Percentiles rank a stretch among this genome's conserved stretches.
Conservation (phyloP, 2,329 filamentous ascomycete species). For the Coleophoma crateriformis region DNA sequence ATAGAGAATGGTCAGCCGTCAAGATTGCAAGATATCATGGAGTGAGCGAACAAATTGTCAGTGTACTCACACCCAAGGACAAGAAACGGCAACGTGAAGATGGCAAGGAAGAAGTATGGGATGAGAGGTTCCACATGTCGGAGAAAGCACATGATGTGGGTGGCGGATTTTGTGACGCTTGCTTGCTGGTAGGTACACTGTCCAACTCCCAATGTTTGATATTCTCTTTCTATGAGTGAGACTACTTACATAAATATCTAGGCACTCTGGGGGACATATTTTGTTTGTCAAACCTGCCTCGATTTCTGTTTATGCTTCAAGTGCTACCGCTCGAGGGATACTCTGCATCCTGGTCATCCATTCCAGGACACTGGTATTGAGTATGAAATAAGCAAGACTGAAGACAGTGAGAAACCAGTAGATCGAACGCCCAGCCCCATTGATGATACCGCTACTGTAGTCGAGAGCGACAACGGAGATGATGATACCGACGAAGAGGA, state of each 20-base stretch:
- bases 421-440: neutral
- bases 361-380: too few relatives aligned
- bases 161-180: conserved; percentile 1
- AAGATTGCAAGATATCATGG: conserved; percentile 9
- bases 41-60: neutral
- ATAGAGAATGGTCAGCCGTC: conserved; percentile 10
- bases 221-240: neutral
- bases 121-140: conserved; percentile 4
- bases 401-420: too few relatives aligned
- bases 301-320: neutral
- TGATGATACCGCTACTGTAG: neutral
- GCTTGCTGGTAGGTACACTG: conserved; percentile 2
- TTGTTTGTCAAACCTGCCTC: neutral
- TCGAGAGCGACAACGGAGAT: neutral
- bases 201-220: neutral
- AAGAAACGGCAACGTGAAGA: conserved; percentile 1
- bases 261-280: neutral
- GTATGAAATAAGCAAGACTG: too few relatives aligned
- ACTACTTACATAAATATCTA: neutral
- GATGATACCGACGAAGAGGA: neutral
- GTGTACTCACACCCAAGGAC: conserved; percentile 4
- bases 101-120: conserved; percentile 8
- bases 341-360: neutral
- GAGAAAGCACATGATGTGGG: neutral
- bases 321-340: neutral